These are phyloP conservation scores for Salix brachista DNA, from an alignment of 345 rosid species.

Conservation along the genomic window DNA sequence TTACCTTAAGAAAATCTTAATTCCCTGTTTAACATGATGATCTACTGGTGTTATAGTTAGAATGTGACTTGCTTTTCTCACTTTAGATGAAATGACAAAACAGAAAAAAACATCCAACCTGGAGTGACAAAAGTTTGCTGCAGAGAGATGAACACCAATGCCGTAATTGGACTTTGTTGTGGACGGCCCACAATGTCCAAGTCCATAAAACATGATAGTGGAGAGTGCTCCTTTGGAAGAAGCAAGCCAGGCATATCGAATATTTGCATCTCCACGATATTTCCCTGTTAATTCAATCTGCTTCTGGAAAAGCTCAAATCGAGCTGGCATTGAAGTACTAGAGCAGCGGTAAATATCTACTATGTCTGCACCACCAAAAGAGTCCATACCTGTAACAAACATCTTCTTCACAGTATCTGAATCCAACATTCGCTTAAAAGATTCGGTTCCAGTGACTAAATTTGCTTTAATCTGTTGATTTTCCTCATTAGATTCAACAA, in stretches of 20 bases:
- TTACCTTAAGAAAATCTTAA: neutral
- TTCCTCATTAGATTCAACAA: slow-evolving; percentile 30
- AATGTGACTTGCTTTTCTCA: neutral
- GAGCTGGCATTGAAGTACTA: slow-evolving; percentile 39
- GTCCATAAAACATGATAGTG: slow-evolving; percentile 48
- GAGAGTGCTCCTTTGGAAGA: slow-evolving; percentile 45
- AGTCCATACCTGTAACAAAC: slow-evolving; percentile 50
- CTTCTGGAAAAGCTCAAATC: slow-evolving; percentile 65
- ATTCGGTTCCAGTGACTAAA: slow-evolving; percentile 1
- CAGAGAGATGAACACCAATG: slow-evolving; percentile 73
- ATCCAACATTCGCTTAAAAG: slow-evolving; percentile 33
- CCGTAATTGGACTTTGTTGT: slow-evolving; percentile 52
- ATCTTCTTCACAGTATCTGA: slow-evolving; percentile 39
- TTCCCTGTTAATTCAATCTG: slow-evolving; percentile 63
- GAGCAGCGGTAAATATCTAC: slow-evolving; percentile 45
- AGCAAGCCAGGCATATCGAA: slow-evolving; percentile 89
- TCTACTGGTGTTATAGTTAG: neutral
- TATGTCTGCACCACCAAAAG: slow-evolving; percentile 40
- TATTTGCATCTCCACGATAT: slow-evolving; percentile 77
- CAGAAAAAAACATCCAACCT: slow-evolving; percentile 41
- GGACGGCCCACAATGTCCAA: slow-evolving; percentile 60
- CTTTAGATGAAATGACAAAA: neutral
- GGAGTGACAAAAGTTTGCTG: slow-evolving; percentile 46
- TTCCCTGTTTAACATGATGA: neutral
- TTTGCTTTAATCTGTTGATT: slow-evolving; percentile 24